Base-by-base conservation (phyloP, 2,329 filamentous ascomycete species). In the Neonectria sp. region DNA sequence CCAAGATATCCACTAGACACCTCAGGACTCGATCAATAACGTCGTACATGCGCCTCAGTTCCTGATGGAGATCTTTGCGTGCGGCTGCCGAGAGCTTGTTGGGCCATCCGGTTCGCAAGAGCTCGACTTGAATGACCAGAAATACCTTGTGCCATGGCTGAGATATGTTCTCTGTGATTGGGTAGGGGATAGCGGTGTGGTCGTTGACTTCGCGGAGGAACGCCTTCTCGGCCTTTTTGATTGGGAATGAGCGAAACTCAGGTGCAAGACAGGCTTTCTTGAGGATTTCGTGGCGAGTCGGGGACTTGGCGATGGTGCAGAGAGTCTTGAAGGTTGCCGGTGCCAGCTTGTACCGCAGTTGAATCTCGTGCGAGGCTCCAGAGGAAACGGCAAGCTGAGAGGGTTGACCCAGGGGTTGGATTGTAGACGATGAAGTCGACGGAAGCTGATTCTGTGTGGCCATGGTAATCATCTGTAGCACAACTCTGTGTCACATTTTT, bases 131-230 rank as follows among this genome's bases (percentile, higher is more conserved):
- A 21, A 95, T 88, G 48, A 96, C 85, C 5, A 97, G 83, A 12
- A 91, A 94, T 1, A 92, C 87, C 75, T 97, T 97, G 75, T 96
- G 93, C 56, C 90, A 87, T 6, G 90, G 84, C 2, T 88, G 81
- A 4, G 88, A 86, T 27, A 95, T 80, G 49, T 67, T 57, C 31
- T 78, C 79, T 12, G 60, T 65, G 15, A 84, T 60, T 2, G 75
- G 78, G 66, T 83, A 84, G 3, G 81, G 81, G 2, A 84, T 82
- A 0, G 72, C 68, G 7, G 79, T 79, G 53, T 78, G 76, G 40
- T 81, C 76, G 59, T 85, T 85, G 70, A 84, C 74, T 37, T 77
- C 72, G 24, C 78, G 74, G 60, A 84, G 80, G 59, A 83, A 80
- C 29, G 71, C 73, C 7, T 68, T 76, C 53, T 84, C 81, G 5